A percentile compares a stretch with the other conserved stretches of the same genome.
Conservation (phyloP, 2,329 filamentous ascomycete species). For the Ophiobolus disseminans region DNA sequence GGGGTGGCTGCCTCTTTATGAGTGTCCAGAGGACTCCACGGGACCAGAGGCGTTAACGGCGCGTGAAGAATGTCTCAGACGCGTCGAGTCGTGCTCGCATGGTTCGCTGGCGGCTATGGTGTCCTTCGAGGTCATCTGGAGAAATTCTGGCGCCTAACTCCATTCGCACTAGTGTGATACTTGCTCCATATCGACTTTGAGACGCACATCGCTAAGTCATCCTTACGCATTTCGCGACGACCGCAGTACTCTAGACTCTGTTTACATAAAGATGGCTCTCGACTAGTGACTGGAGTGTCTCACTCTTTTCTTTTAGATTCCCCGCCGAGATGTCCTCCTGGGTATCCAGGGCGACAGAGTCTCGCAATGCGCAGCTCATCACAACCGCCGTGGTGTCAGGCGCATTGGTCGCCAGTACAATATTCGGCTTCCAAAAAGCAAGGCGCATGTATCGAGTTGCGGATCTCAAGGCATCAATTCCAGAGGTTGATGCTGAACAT, state of each 20-base stretch:
- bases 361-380: constrained; percentile 67
- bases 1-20: constrained; percentile 22
- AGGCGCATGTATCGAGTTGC: constrained; percentile 62
- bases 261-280: constrained; percentile 11
- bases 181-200: constrained; percentile 14
- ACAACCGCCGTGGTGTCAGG: constrained; percentile 70
- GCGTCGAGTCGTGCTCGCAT: constrained; percentile 38
- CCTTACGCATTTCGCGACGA: neutral
- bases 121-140: constrained; percentile 14
- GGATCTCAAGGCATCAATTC: constrained; percentile 68
- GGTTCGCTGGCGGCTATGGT: constrained; percentile 41
- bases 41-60: constrained; percentile 39
- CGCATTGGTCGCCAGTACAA: constrained; percentile 58
- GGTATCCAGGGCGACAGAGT: constrained; percentile 53
- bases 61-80: constrained; percentile 47
- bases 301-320: constrained; percentile 4
- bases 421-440: constrained; percentile 64
- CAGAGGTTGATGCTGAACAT: constrained; percentile 60
- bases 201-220: constrained; percentile 8
- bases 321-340: constrained; percentile 53
- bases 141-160: constrained; percentile 25
- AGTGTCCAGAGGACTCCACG: constrained; percentile 7
- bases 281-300: constrained; percentile 1
- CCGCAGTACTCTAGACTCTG: neutral
- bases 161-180: constrained; percentile 19